Percentiles rank a stretch among this genome's conserved stretches.
phyloP scores from a whole-genome alignment of 106 monocot genomes.

The Allium sativum region DNA sequence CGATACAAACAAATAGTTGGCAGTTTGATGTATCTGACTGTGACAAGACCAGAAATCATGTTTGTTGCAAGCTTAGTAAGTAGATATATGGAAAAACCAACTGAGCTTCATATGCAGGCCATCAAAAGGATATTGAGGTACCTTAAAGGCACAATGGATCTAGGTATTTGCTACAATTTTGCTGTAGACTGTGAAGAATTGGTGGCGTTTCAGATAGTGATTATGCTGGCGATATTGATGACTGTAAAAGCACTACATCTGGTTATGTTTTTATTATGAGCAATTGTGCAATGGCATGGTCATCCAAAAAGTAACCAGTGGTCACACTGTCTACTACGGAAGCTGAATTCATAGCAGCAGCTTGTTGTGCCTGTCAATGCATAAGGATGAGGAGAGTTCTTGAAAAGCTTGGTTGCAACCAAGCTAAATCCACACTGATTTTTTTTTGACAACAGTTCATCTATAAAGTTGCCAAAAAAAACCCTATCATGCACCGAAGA shows the following conservation, averaged over 20 bases:
- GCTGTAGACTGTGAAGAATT: neutral
- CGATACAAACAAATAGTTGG: constrained; percentile 1
- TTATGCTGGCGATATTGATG: neutral
- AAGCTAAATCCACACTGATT: neutral
- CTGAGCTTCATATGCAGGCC: neutral
- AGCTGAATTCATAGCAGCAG: neutral
- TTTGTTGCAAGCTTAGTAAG: neutral
- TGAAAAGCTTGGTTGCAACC: neutral
- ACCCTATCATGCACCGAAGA: neutral
- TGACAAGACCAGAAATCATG: neutral
- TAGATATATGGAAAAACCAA: neutral
- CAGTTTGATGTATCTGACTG: neutral
- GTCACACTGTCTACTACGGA: neutral
- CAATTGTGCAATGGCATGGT: neutral
- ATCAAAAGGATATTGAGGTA: neutral
- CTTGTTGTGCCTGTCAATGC: neutral
- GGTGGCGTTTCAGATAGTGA: neutral
- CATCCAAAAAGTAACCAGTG: neutral
- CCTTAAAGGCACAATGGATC: neutral
- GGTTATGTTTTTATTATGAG: neutral
- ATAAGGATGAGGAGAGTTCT: neutral
- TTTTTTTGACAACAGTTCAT: neutral
- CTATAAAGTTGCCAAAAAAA: neutral
- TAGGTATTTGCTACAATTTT: neutral
- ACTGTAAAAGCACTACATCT: neutral